phyloP scores from a whole-genome alignment of 2,329 filamentous ascomycete genomes.

The Thielaviopsis musarum region DNA sequence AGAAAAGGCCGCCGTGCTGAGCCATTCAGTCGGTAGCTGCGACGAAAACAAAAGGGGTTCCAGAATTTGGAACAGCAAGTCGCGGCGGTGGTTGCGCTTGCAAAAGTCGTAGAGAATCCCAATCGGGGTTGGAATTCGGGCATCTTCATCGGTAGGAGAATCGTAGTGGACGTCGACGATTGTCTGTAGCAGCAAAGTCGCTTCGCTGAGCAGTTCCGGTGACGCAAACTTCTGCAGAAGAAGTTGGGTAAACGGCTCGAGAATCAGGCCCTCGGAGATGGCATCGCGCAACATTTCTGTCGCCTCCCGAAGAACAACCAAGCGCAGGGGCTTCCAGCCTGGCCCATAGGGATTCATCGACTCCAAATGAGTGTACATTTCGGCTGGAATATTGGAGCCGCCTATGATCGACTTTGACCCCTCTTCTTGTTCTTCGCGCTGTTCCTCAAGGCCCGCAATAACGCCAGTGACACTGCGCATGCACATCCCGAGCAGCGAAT shows the following conservation, averaged over 20 bases:
- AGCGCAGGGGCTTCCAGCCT: constrained; percentile 21
- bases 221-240: constrained; percentile 18
- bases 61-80: constrained; percentile 9
- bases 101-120: constrained; percentile 8
- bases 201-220: constrained; percentile 17
- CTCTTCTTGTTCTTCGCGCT: constrained; percentile 16
- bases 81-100: constrained; percentile 5
- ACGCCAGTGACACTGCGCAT: constrained; percentile 15
- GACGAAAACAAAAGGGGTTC: constrained; percentile 6
- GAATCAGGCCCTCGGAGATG: constrained; percentile 19
- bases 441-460: constrained; percentile 1
- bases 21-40: constrained; percentile 10
- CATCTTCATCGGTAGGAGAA: not conserved
- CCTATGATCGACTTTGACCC: constrained; percentile 14
- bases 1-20: constrained; percentile 9
- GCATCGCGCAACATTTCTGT: constrained; percentile 18
- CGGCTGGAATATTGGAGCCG: constrained; percentile 12
- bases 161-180: constrained; percentile 5
- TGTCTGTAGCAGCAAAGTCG: constrained; percentile 9
- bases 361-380: constrained; percentile 22
- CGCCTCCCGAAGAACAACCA: constrained; percentile 20
- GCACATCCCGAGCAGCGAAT: constrained; percentile 23
- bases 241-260: constrained; percentile 13
- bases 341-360: constrained; percentile 14
- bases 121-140: constrained; percentile 1